A percentile compares a stretch with the other conserved stretches of the same genome.
Conservation (phyloP, 2,329 filamentous ascomycete genomes). For the Fusarium sp. region DNA sequence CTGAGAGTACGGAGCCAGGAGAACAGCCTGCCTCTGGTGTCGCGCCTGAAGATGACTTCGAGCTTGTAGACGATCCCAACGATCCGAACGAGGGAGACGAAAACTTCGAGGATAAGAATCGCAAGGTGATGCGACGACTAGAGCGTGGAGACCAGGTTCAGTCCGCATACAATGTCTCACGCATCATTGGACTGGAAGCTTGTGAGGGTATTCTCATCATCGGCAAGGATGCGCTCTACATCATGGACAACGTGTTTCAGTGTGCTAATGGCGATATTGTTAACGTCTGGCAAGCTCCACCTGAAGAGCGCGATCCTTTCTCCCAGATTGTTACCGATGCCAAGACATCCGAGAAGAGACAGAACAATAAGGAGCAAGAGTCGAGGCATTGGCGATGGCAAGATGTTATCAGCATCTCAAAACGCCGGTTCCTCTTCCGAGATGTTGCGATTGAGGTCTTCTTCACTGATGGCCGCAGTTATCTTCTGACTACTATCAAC, state of each 20-base stretch:
- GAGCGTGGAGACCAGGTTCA: conserved; percentile 92
- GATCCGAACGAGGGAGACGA: conserved; percentile 79
- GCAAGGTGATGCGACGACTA: conserved; percentile 95
- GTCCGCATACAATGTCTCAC: conserved; percentile 93
- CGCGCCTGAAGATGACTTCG: conserved; percentile 86
- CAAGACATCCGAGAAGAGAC: conserved; percentile 70
- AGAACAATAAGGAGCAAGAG: conserved; percentile 74
- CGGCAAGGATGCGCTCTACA: conserved; percentile 90
- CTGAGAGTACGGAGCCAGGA: conserved; percentile 35
- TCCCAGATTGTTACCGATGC: conserved; percentile 88
- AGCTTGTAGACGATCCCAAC: conserved; percentile 93
- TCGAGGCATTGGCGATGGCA: conserved; percentile 93
- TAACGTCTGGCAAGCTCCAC: conserved; percentile 92
- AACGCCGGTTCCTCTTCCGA: conserved; percentile 92
- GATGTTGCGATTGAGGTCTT: conserved; percentile 98
- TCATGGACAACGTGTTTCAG: conserved; percentile 97
- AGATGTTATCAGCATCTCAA: conserved; percentile 94
- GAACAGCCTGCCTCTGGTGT: conserved; percentile 42
- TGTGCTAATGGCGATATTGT: conserved; percentile 95
- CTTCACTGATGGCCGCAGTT: conserved; percentile 96
- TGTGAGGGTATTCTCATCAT: conserved; percentile 94
- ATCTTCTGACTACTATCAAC: conserved; percentile 87
- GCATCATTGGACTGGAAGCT: conserved; percentile 92
- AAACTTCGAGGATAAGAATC: conserved; percentile 95
- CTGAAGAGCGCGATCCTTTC: conserved; percentile 93